Percentiles rank a stretch among this genome's conserved stretches.
phyloP scores from a whole-genome alignment of 2,329 filamentous ascomycete genomes.

The Trichothecium roseum region DNA sequence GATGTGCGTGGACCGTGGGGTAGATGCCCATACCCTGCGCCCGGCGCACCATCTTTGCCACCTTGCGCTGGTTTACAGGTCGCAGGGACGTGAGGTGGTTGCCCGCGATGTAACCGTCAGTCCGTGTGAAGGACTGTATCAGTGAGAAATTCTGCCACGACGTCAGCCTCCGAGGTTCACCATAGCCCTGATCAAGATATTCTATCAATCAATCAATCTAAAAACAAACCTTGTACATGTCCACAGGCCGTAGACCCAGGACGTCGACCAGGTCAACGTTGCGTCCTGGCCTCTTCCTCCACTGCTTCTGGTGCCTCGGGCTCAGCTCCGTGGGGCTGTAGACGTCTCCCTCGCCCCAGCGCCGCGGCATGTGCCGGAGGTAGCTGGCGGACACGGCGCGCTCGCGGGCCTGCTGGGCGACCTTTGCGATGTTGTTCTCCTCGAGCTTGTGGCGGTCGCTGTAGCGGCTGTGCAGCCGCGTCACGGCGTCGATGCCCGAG shows the following conservation, averaged over 20 bases:
- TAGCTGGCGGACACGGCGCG: constrained; percentile 38
- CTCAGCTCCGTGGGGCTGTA: constrained; percentile 86
- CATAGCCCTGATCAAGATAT: no score
- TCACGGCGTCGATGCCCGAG: constrained; percentile 13
- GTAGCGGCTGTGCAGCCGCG: constrained; percentile 16
- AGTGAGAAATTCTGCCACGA: constrained; percentile 94
- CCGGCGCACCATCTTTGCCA: constrained; percentile 85
- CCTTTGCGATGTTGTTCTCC: constrained; percentile 16
- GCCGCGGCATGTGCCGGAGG: constrained; percentile 54
- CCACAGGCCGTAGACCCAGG: constrained; percentile 67
- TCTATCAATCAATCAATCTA: no score
- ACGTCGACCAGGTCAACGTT: constrained; percentile 67
- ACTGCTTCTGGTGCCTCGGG: constrained; percentile 70
- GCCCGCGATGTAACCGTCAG: constrained; percentile 76
- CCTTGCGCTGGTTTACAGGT: constrained; percentile 82
- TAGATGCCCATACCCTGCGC: constrained; percentile 85
- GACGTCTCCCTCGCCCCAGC: constrained; percentile 70
- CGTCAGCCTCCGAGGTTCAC: no score
- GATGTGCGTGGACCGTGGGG: constrained; percentile 83
- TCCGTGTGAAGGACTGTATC: constrained; percentile 78
- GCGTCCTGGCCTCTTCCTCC: constrained; percentile 50
- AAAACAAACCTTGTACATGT: constrained; percentile 92
- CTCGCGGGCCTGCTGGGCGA: constrained; percentile 24
- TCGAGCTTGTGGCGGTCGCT: constrained; percentile 8
- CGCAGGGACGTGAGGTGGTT: constrained; percentile 67